A percentile compares a stretch with the other conserved stretches of the same genome.
These are phyloP conservation scores for Saturnispora silvae DNA, from an alignment of 805 yeast species.

Conservation along the genomic window DNA sequence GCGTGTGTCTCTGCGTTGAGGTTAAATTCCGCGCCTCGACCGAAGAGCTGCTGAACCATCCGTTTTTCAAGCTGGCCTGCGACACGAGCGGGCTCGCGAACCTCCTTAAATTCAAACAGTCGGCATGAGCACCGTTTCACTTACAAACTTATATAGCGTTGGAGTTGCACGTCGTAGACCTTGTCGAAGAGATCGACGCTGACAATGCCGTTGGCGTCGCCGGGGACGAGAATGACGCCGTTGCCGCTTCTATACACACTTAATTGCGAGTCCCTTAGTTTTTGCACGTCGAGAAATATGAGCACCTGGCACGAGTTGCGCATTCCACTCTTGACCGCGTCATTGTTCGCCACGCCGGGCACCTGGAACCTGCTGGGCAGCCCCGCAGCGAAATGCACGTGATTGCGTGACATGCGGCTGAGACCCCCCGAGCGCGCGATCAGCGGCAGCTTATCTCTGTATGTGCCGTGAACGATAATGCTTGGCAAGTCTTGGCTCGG, in stretches of 20 bases:
- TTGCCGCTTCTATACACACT: conserved; percentile 56
- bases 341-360: background rate
- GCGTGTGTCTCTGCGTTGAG: conserved; percentile 90
- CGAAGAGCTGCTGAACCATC: conserved; percentile 73
- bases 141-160: too few species aligned
- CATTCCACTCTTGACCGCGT: conserved; percentile 73
- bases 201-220: conserved; percentile 46
- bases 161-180: conserved; percentile 16
- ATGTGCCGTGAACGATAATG: conserved; percentile 75
- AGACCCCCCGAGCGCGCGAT: conserved; percentile 51
- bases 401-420: conserved; percentile 63
- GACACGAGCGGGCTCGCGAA: conserved; percentile 47
- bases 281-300: conserved; percentile 50
- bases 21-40: conserved; percentile 86
- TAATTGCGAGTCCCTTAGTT: conserved; percentile 35
- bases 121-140: too few species aligned
- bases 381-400: conserved; percentile 74
- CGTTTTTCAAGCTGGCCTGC: conserved; percentile 57
- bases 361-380: conserved; percentile 24
- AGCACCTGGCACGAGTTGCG: conserved; percentile 45
- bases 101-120: conserved; percentile 32
- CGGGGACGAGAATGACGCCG: conserved; percentile 62
- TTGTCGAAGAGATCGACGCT: conserved; percentile 32
- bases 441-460: conserved; percentile 30
- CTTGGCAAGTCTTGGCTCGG: conserved; percentile 34